Conservation (phyloP, 2,329 filamentous ascomycete genomes). For the Elsinoe necatrix region DNA sequence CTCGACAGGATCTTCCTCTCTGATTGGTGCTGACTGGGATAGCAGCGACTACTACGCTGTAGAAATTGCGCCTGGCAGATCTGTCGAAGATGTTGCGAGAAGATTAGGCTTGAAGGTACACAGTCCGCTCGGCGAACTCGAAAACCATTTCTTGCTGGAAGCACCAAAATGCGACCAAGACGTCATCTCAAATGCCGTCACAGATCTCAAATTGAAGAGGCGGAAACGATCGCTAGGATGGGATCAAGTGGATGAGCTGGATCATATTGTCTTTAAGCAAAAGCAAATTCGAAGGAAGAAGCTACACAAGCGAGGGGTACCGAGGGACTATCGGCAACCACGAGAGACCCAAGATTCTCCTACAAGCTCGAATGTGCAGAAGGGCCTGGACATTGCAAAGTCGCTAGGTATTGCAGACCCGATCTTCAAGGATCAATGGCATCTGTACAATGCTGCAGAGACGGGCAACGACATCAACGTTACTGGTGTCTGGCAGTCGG, state of each 20-base stretch:
- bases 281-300: slow-evolving; percentile 62
- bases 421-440: slow-evolving; percentile 92
- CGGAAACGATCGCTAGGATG: slow-evolving; percentile 50
- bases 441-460: slow-evolving; percentile 76
- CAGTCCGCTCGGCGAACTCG: slow-evolving; percentile 68
- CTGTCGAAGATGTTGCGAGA: slow-evolving; percentile 61
- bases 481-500: slow-evolving; percentile 84
- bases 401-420: slow-evolving; percentile 74
- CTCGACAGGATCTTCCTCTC: slow-evolving; percentile 6
- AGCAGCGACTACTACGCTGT: slow-evolving; percentile 88
- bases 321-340: slow-evolving; percentile 18
- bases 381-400: slow-evolving; percentile 53
- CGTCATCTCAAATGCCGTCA: slow-evolving; percentile 41
- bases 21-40: slow-evolving; percentile 46
- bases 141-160: slow-evolving; percentile 78
- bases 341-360: slow-evolving; percentile 16
- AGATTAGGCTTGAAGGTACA: slow-evolving; percentile 71
- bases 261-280: slow-evolving; percentile 66
- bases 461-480: slow-evolving; percentile 90
- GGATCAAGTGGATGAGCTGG: slow-evolving; percentile 50
- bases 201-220: slow-evolving; percentile 48
- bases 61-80: slow-evolving; percentile 59
- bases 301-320: slow-evolving; percentile 50
- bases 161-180: slow-evolving; percentile 51
- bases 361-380: slow-evolving; percentile 43